Conservation (phyloP, 192 early-diverging fungal genomes). For the Glomus cerebriforme region DNA sequence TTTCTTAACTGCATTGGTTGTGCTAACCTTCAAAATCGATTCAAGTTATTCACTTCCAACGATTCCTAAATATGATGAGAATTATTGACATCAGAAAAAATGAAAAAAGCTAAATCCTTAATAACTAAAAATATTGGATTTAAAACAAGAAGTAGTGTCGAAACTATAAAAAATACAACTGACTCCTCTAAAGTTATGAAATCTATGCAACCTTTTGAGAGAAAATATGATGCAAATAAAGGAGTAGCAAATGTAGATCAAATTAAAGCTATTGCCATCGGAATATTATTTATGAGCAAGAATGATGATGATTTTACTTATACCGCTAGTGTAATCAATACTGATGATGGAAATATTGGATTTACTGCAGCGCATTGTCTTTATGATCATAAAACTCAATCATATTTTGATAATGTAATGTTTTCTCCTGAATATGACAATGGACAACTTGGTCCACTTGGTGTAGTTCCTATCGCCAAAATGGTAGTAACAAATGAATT, state of each 20-base stretch:
- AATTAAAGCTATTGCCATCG: not conserved
- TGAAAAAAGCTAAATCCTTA: not conserved
- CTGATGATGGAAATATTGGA: not conserved
- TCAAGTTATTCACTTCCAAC: slow-evolving; percentile 13
- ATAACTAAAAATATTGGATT: not conserved
- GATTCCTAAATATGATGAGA: not conserved
- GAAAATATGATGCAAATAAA: slow-evolving; percentile 8
- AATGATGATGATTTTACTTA: not conserved
- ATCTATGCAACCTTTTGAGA: not conserved
- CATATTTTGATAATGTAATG: not conserved
- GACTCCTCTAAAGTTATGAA: not conserved
- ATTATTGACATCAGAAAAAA: slow-evolving; percentile 8
- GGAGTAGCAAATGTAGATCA: not conserved
- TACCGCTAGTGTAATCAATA: slow-evolving; percentile 7
- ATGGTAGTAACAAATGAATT: not conserved
- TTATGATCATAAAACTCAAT: not conserved
- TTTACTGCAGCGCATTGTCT: slow-evolving; percentile 12
- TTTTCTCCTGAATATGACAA: not conserved
- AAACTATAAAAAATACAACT: slow-evolving; percentile 16
- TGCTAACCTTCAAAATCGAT: not conserved
- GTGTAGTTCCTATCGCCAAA: not conserved
- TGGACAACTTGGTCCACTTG: not conserved
- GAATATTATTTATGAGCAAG: not conserved
- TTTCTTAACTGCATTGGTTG: slow-evolving; percentile 5
- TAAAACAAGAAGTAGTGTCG: not conserved